Percentiles rank a stretch among this genome's conserved stretches.
These are phyloP conservation scores for Zopfochytrium polystomum DNA, from an alignment of 371 early-diverging fungal species.

Conservation along the genomic window DNA sequence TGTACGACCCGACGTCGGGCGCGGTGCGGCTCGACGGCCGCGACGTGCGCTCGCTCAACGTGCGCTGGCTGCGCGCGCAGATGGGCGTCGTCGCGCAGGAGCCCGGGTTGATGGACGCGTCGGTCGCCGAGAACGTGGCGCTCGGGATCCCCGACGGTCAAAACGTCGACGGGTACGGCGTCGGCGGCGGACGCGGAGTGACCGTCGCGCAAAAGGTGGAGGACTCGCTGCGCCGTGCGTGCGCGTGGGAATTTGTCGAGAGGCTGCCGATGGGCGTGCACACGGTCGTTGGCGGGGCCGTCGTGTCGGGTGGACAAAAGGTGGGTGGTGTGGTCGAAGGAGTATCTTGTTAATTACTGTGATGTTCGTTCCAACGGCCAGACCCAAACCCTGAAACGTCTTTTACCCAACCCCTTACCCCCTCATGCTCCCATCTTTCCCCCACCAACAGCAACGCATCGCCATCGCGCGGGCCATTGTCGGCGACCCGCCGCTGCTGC, in stretches of 20 bases:
- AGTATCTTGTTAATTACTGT: background rate
- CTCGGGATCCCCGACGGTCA: slow-evolving; percentile 49
- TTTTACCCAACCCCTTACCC: too few relatives aligned
- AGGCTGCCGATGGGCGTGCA: slow-evolving; percentile 69
- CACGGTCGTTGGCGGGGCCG: slow-evolving; percentile 71
- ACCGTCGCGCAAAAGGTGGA: slow-evolving; percentile 76
- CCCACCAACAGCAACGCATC: slow-evolving; percentile 36
- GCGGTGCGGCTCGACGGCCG: slow-evolving; percentile 60
- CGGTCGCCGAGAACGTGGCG: slow-evolving; percentile 77
- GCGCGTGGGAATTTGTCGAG: slow-evolving; percentile 69
- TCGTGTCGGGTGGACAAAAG: slow-evolving; percentile 77
- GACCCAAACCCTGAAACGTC: too few relatives aligned
- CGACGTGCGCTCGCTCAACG: slow-evolving; percentile 43
- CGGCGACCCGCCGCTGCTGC: slow-evolving; percentile 76
- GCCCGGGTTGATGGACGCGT: slow-evolving; percentile 79
- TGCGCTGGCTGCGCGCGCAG: slow-evolving; percentile 63
- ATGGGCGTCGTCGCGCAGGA: slow-evolving; percentile 85
- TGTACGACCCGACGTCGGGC: slow-evolving; percentile 69
- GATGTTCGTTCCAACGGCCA: too few relatives aligned
- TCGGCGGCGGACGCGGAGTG: too few relatives aligned
- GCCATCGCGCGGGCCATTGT: slow-evolving; percentile 36
- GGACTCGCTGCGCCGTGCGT: slow-evolving; percentile 60
- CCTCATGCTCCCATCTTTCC: too few relatives aligned
- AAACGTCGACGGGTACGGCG: slow-evolving; percentile 13
- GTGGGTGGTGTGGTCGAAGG: slow-evolving; percentile 28